Evolutionary conservation across 306 rosid genomes (phyloP), one percentile per base, ranked within the genome.

Genomic region (Luffa acutangula): DNA sequence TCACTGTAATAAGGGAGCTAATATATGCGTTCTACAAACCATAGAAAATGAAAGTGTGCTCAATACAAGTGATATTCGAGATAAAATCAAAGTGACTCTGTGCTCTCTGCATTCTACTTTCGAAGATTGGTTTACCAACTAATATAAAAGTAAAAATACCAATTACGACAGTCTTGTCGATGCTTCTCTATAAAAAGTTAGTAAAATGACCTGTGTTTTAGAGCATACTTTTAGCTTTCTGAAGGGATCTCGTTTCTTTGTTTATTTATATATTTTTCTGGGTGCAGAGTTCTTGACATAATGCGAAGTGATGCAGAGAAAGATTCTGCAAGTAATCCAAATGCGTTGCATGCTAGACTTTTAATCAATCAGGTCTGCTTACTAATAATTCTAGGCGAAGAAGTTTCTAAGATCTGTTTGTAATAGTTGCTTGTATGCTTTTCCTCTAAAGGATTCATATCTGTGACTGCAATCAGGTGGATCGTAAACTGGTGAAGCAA

Each of bases 401-500:
- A 7, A 13, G 2, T 73, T 49, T 31, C 12, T 5, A 20, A 21
- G 77, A 15, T 33, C 25, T 49, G n/a, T 74, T 74, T 21, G 45
- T 34, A 12, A 49, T 49, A 14, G 78, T 62, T 74, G 59, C 60
- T 51, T 51, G 45, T 51, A 49, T 73, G 59, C 25, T 71, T 73
- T 41, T 73, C 60, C 59, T 31, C 42, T 49, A 73, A 73, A 31
- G 78, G 60, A 49, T 79, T 52, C 43, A 63, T 73, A 60, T 74
- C 56, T 83, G 85, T 63, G 39, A 60, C 65, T 62, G 36, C 58
- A 25, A 48, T 72, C 86, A 95, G 99, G 97, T 95, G 78, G 97
- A 95, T 75, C 96, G 99, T 39, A 95, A 95, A 81, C 85, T 95
- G 88, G 99, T 95, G 83, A 95, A 95, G 87, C 99, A 95, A 84